Evolutionary conservation across 1,284 basidiomycete genomes (phyloP), one percentile per base, ranked within the genome.

Genomic region (Boletellus deceptivus): DNA sequence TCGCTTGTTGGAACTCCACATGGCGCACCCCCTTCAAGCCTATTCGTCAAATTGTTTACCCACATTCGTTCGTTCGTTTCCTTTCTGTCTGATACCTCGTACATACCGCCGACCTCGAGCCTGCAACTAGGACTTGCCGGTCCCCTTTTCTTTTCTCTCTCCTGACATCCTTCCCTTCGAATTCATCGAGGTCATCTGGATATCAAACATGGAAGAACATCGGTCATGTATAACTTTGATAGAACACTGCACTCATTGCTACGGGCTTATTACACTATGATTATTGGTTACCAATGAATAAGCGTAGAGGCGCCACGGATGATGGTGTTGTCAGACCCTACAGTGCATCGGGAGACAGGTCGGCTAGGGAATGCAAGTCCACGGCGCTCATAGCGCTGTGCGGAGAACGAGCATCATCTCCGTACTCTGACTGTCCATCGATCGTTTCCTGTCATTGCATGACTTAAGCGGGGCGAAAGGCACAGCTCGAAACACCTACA

Each of bases 321-420:
- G 3, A 17, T 41, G 22, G 13, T 27, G 16, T 14, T 18, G 43
- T 45, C 14, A 8, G 34, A 45, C 7, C 52, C 58, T 80, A 90
- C 56, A 90, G 66, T 16, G 89, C 89, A 52, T 88, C 83, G 2
- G 89, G 89, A 16, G 89, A 91, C 38, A 91, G 72, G 57, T 92
- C 89, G 27, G 85, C 84, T 20, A 91, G 71, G 0, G 80, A 82
- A 59, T 84, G 82, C 40, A 75, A 59, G 38, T 88, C 86, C 50
- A 72, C 75, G 35, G 70, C 69, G 58, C 83, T 86, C 61, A 78
- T 77, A 24, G 78, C 78, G 55, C 85, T 89, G 58, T 76, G 76
- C 10, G 80, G 70, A 6, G 86, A 84, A 41, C 73, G 79, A 8
- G 75, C 65, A 25, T 86, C 84, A 45, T 86, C 88, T 7, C 83